Evolutionary conservation across 306 rosid species (phyloP).

Genomic region (Leucaena leucocephala): DNA sequence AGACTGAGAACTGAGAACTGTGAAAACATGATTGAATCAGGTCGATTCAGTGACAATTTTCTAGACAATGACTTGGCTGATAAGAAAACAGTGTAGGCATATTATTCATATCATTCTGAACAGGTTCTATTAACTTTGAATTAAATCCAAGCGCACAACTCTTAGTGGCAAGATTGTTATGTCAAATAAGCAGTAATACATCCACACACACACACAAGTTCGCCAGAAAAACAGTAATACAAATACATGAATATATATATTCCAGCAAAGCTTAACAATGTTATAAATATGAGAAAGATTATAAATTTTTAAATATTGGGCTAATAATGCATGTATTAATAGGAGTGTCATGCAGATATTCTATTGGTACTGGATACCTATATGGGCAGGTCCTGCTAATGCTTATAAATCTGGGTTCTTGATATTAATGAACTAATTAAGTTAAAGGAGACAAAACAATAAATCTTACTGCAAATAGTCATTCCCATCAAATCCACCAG

Average conservation of each 20-base stretch:
- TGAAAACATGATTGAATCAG: not conserved
- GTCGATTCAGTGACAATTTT: not conserved
- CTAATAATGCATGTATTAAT: not conserved
- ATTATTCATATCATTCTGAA: not conserved
- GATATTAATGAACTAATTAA: slow-evolving; percentile 8
- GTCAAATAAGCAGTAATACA: not conserved
- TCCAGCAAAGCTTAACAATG: not conserved
- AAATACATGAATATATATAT: not conserved
- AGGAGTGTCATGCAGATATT: not conserved
- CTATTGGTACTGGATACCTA: not conserved
- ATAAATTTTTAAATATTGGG: not conserved
- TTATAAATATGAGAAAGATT: not conserved
- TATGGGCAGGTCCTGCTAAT: not conserved
- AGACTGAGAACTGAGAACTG: not conserved
- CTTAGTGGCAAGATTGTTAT: not conserved
- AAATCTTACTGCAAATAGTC: slow-evolving; percentile 62
- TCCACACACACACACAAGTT: not conserved
- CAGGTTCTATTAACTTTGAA: not conserved
- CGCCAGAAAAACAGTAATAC: not conserved
- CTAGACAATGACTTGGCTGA: not conserved
- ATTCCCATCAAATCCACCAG: slow-evolving; percentile 64
- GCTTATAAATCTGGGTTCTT: slow-evolving; percentile 10
- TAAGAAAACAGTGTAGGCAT: not conserved
- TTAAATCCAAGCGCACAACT: not conserved
- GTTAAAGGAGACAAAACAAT: slow-evolving; percentile 23